Conservation (phyloP, 768 basidiomycete species). For the Holtermannia corniformis region DNA sequence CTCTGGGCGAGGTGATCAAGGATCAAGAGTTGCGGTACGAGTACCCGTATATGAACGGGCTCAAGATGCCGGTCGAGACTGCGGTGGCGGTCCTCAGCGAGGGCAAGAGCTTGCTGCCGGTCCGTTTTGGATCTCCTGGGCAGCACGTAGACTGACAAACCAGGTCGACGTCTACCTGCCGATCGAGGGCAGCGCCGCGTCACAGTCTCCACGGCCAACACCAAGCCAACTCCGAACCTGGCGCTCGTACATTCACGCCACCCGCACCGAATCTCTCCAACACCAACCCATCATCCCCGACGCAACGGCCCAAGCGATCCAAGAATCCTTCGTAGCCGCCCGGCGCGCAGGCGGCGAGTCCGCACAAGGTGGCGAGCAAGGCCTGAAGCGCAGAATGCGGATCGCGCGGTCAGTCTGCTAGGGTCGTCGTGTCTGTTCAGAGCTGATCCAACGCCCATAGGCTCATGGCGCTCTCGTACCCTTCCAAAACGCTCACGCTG, state of each 20-base stretch:
- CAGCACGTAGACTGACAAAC: background rate
- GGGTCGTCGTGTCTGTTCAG: background rate
- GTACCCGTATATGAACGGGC: constrained; percentile 36
- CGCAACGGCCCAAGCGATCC: constrained; percentile 22
- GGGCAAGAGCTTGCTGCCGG: constrained; percentile 36
- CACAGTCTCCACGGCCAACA: background rate
- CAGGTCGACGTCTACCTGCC: constrained; percentile 16
- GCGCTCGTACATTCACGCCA: constrained; percentile 5
- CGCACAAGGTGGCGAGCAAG: constrained; percentile 20
- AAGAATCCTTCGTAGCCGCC: constrained; percentile 26
- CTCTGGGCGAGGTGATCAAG: constrained; percentile 20
- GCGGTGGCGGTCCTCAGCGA: constrained; percentile 26
- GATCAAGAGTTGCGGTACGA: constrained; percentile 34
- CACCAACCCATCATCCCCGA: constrained; percentile 25
- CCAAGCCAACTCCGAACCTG: constrained; percentile 3
- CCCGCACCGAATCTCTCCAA: constrained; percentile 9
- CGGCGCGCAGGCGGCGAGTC: constrained; percentile 8
- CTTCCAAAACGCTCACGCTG: constrained; percentile 10
- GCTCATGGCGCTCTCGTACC: constrained; percentile 22
- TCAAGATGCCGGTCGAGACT: constrained; percentile 37
- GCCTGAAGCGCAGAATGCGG: constrained; percentile 32
- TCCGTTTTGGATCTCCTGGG: constrained; percentile 8
- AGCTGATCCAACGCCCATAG: constrained; percentile 1
- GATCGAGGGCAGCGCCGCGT: background rate
- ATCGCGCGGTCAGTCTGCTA: constrained; percentile 22